Conservation (phyloP, 306 rosid genomes). For the Lathyrus tuberosus region DNA sequence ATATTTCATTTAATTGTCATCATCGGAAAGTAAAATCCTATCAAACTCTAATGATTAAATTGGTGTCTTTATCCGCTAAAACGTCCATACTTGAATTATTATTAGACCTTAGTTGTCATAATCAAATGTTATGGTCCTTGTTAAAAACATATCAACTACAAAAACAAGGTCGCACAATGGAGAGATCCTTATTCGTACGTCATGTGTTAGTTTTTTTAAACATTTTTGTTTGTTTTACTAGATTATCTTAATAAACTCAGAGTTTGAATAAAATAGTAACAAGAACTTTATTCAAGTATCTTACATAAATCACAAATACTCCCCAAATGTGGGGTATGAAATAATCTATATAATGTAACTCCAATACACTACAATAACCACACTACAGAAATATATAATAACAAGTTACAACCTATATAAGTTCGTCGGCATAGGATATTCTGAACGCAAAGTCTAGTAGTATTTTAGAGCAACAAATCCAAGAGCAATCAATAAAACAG, state of each 20-base stretch:
- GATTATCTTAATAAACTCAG: neutral
- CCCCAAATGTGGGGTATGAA: slow-evolving; percentile 36
- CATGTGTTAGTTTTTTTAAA: too few relatives aligned
- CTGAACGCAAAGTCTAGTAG: slow-evolving; percentile 37
- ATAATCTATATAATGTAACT: neutral
- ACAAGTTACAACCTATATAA: slow-evolving; percentile 1
- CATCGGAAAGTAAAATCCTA: too few relatives aligned
- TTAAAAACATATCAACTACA: too few relatives aligned
- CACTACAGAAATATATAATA: slow-evolving; percentile 33
- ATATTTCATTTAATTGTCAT: too few relatives aligned
- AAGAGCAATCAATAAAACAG: slow-evolving; percentile 48
- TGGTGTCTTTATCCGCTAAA: too few relatives aligned
- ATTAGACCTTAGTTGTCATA: too few relatives aligned
- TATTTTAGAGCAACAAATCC: slow-evolving; percentile 48
- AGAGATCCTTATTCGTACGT: too few relatives aligned
- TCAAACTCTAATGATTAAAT: too few relatives aligned
- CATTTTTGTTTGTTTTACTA: neutral
- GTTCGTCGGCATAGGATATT: neutral
- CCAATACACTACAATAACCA: slow-evolving; percentile 18
- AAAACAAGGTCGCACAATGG: too few relatives aligned
- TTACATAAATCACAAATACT: slow-evolving; percentile 14
- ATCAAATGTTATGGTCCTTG: too few relatives aligned
- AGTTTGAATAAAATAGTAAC: neutral
- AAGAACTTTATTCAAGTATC: slow-evolving; percentile 6
- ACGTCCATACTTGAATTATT: too few relatives aligned